Base-by-base conservation (phyloP, 2,329 filamentous ascomycete genomes). In the Sclerotinia nivalis region DNA sequence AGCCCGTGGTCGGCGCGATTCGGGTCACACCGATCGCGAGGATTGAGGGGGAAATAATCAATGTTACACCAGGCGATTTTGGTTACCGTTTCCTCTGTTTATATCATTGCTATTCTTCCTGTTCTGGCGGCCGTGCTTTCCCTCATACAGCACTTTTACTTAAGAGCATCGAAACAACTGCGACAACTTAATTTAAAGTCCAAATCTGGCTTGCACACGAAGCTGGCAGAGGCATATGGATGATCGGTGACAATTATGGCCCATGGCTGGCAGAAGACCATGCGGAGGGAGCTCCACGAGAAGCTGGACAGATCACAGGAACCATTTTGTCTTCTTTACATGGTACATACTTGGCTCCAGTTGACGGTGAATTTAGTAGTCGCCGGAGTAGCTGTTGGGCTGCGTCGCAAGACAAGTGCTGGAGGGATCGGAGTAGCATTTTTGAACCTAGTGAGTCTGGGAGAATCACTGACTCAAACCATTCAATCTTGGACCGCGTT, bases 301-400 rank as follows among this genome's bases (percentile, higher is more conserved):
- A 80, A 85, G 0, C 78, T 89, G 2, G 84, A 89, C 70, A 77
- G 77, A 15, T 62, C 56, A 78, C 87, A 89, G 73, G 78, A 80
- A 25, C 86, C 87, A 0, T 86, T 84, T 66, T 89, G 89, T 73
- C 80, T 88, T 0, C 80, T 89, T 12, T 84, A 82, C 70, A 83
- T 83, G 54, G 82, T 88, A 4, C 88, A 89, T 74, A 81, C 84
- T 45, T 89, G 87, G 87, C 80, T 89, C 0, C 81, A 76, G 0
- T 79, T 89, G 0, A 81, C 83, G 0, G 88, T 97, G 72, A 85
- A 84, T 45, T 40, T 76, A 9, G 34, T 75, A 20, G 71, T 75
- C 15, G 68, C 69, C 15, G 71, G 58, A 2, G 56, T 76, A 12
- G 75, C 73, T 7, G 61, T 70, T 15, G 70, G 52, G 13, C 60